Evolutionary conservation across 2,329 filamentous ascomycete genomes (phyloP), one percentile per base, ranked within the genome.

Genomic region (Fonsecaea erecta): DNA sequence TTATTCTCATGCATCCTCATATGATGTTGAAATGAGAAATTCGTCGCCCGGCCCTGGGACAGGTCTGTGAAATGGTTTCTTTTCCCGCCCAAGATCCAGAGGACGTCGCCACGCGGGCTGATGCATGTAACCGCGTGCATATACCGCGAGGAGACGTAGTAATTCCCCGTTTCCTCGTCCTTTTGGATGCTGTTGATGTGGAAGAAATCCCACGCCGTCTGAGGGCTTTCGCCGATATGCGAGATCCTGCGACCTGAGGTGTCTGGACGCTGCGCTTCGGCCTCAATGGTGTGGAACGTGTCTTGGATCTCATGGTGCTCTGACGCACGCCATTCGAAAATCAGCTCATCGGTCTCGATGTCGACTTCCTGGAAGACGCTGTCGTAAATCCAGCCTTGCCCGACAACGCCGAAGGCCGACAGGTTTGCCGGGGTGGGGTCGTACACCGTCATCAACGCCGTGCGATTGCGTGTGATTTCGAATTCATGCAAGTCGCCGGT

Each of bases 161-260:
- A 81, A 60, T 81, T 78, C 5, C 79, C 82, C 1, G 76, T 73
- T 1, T 70, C 65, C 52, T 30, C 26, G 65, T 83, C 81, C 72
- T 84, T 84, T 70, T 82, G 81, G 60, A 84, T 76, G 46, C 80
- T 82, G 72, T 84, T 85, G 71, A 86, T 81, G 71, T 85, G 83
- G 73, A 85, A 84, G 71, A 81, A 85, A 69, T 86, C 83, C 77
- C 80, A 85, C 1, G 81, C 59, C 14, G 58, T 37, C 4, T 59
- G n/a, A 6, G 37, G 37, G 16, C 37, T 43, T 43, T 43, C 37
- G n/a, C 37, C 37, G n/a, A 43, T 18, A 18, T 43, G 37, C 2
- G 37, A n/a, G 37, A 43, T 18, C 14, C 18, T 18, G 37, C 16
- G 37, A 9, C 37, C 37, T n/a, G 37, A 54, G 52, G 26, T n/a